A percentile compares a stretch with the other conserved stretches of the same genome.
Evolutionary conservation across 306 rosid genomes (phyloP).

Genomic region (Quercus suber): DNA sequence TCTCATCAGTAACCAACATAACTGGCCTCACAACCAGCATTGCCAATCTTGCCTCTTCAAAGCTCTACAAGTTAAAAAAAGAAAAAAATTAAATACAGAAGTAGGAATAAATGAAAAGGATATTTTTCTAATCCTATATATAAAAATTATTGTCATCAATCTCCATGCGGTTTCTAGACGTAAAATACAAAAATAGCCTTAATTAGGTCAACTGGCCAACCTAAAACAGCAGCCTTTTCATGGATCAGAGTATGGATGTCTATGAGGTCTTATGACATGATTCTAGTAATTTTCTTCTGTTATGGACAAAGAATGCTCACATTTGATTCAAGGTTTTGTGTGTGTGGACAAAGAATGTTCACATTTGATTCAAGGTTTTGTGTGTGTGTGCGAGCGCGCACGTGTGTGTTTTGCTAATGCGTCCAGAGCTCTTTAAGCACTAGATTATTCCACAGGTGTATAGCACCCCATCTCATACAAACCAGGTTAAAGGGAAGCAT

Average conservation of each 20-base stretch:
- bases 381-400: no score
- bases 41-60: constrained; percentile 72
- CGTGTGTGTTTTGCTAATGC: no score
- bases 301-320: neutral
- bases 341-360: no score
- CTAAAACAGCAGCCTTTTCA: no score
- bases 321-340: neutral
- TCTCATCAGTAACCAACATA: constrained; percentile 65
- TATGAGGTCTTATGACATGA: neutral
- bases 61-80: constrained; percentile 42
- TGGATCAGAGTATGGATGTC: no score
- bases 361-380: neutral
- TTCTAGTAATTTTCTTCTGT: neutral
- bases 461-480: no score
- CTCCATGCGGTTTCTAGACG: no score
- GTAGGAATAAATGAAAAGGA: neutral
- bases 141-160: neutral
- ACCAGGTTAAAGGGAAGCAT: no score
- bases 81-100: neutral
- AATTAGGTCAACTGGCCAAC: no score
- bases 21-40: constrained; percentile 62
- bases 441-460: no score
- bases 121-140: neutral
- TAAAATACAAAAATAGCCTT: no score
- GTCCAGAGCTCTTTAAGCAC: no score